These are phyloP conservation scores for Scedosporium aurantiacum DNA, from an alignment of 2,329 filamentous ascomycete genomes.

Conservation along the genomic window DNA sequence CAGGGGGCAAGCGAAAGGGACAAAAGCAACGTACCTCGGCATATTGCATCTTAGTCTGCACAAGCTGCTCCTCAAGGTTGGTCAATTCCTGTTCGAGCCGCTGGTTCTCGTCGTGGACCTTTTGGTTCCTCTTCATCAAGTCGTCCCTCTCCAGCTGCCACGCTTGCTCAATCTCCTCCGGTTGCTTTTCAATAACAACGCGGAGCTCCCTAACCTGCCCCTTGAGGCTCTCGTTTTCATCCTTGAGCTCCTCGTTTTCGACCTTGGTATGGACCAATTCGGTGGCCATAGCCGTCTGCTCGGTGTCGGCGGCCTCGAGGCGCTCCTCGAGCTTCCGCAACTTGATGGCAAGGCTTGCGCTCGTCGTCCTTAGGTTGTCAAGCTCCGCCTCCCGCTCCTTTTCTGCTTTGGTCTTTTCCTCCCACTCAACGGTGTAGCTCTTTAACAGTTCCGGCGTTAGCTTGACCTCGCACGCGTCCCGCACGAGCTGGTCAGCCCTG, in stretches of 20 bases:
- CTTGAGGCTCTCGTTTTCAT: conserved; percentile 80
- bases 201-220: conserved; percentile 78
- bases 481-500: conserved; percentile 82
- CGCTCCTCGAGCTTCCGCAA: conserved; percentile 82
- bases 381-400: conserved; percentile 76
- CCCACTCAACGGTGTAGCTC: conserved; percentile 77
- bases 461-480: conserved; percentile 80
- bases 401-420: conserved; percentile 75
- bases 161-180: conserved; percentile 71
- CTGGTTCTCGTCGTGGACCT: conserved; percentile 89
- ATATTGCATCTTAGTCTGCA: conserved; percentile 88
- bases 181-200: conserved; percentile 79
- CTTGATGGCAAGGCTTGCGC: conserved; percentile 56
- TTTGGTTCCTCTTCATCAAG: conserved; percentile 82
- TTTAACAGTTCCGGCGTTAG: conserved; percentile 75
- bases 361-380: conserved; percentile 57
- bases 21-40: conserved; percentile 66
- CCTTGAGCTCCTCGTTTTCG: conserved; percentile 78
- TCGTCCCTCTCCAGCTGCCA: conserved; percentile 80
- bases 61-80: conserved; percentile 85
- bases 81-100: conserved; percentile 78
- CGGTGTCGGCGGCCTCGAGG: conserved; percentile 75
- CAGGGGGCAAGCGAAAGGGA: conserved; percentile 2
- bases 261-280: conserved; percentile 89
- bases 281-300: conserved; percentile 83